Base-by-base conservation (phyloP, 2,329 filamentous ascomycete species). In the Sclerotinia trifoliorum region DNA sequence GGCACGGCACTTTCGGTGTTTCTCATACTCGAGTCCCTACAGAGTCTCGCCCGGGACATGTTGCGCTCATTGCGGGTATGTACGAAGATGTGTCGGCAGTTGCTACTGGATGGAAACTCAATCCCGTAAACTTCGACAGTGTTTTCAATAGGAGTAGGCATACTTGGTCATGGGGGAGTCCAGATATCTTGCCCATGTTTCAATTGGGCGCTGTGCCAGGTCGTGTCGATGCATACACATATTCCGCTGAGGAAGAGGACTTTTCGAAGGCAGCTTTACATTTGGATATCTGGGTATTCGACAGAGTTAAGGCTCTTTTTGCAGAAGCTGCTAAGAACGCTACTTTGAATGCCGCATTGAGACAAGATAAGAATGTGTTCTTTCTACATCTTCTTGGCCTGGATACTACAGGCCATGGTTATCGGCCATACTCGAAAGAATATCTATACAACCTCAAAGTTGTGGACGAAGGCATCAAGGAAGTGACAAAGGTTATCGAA, bases 131-230 rank as follows among this genome's bases (percentile, higher is more conserved):
- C 77, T 99, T 99, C 76, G 95, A 99, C 81, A 98, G 94, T 76
- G 93, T 99, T 15, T 99, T 99, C 85, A 99, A 99, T 78, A 88
- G 92, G 71, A 98, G 94, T 77, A 85, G 90, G 57, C 96, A 99
- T 80, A 99, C 96, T 10, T 99, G 95, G 95, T 97, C 94, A 79
- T 99, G 95, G 95, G 95, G 95, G 2, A 97, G 94, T 77, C 95
- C 95, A 1, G 95, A 99, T 80, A 99, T 99, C 75, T 81, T 99
- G 73, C 92, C 92, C 66, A 99, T 99, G 95, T 99, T 99, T 78
- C 89, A 96, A 77, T 86, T 93, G 68, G 95, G 95, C n/a, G 94
- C 95, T 32, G 88, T 92, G 13, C 90, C 92, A 0, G 94, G 94
- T 10, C 85, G 90, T 71, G 91, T 99, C 1, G 92, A 97, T 79